phyloP scores from a whole-genome alignment of 345 rosid species.

The Fremontodendron californicum region DNA sequence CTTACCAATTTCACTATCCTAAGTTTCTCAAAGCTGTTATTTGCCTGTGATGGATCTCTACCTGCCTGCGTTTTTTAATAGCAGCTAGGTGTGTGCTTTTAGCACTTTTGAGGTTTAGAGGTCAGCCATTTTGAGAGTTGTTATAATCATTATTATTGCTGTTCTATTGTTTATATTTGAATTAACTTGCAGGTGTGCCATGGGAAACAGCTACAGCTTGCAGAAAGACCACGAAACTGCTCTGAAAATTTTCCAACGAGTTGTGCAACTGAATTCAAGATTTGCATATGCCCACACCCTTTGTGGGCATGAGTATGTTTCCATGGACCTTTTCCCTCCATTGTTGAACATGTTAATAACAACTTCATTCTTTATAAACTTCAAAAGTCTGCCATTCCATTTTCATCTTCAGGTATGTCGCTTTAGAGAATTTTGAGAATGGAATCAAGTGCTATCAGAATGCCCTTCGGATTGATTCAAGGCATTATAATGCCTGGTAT shows the following conservation, averaged over 20 bases:
- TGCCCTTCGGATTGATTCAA: slow-evolving; percentile 83
- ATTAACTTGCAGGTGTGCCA: slow-evolving; percentile 76
- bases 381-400: slow-evolving; percentile 1
- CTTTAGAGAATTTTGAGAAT: slow-evolving; percentile 91
- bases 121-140: neutral
- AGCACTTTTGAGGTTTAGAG: neutral
- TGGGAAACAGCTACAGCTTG: slow-evolving; percentile 96
- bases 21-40: slow-evolving; percentile 2
- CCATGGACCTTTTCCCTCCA: neutral
- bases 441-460: slow-evolving; percentile 91
- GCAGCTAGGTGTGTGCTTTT: neutral
- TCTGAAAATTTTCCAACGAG: slow-evolving; percentile 86
- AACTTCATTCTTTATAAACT: slow-evolving; percentile 4
- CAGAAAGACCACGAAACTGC: slow-evolving; percentile 99
- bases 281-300: slow-evolving; percentile 94
- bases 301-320: slow-evolving; percentile 93
- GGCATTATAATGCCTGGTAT: slow-evolving; percentile 97
- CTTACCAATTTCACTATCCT: neutral
- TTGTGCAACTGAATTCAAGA: slow-evolving; percentile 79
- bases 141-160: neutral
- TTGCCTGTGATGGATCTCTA: neutral
- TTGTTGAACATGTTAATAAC: neutral
- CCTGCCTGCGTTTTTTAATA: neutral
- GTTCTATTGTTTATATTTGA: slow-evolving; percentile 3
- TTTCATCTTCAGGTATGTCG: slow-evolving; percentile 56